Percentiles rank a stretch among this genome's conserved stretches.
phyloP scores from a whole-genome alignment of 192 early-diverging fungal genomes.

The Gaertneriomyces sp. region DNA sequence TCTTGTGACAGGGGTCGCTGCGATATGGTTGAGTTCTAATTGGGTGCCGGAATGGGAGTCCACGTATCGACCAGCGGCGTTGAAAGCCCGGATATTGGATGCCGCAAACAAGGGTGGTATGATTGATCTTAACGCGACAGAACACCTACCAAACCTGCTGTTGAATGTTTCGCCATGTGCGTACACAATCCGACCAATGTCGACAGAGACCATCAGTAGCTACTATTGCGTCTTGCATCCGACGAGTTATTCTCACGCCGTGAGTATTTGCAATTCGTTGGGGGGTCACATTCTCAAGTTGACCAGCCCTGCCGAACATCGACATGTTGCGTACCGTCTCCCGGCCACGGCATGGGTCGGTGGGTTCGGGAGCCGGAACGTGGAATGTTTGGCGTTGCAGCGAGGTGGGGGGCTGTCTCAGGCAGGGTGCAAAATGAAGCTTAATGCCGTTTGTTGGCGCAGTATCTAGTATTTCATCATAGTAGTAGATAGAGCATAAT shows the following conservation, averaged over 20 bases:
- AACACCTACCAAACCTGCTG: not conserved
- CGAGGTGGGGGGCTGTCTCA: not conserved
- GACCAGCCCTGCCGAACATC: not conserved
- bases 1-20: constrained; percentile 1
- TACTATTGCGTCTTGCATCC: constrained; percentile 10
- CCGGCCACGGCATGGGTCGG: not conserved
- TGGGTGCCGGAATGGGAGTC: not conserved
- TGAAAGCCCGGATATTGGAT: not conserved
- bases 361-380: not conserved
- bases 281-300: not conserved
- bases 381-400: not conserved
- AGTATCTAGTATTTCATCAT: too few species aligned
- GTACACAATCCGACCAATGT: not conserved
- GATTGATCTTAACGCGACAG: not conserved
- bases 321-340: not conserved
- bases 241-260: not conserved
- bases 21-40: not conserved
- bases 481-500: too few species aligned
- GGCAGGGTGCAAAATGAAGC: not conserved
- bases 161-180: constrained; percentile 4
- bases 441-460: not conserved
- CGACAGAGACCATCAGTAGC: not conserved
- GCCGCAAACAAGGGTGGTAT: not conserved
- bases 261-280: not conserved
- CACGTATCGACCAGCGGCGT: not conserved